These are phyloP conservation scores for Zymoseptoria passerinii DNA, from an alignment of 2,329 filamentous ascomycete species.

Conservation along the genomic window DNA sequence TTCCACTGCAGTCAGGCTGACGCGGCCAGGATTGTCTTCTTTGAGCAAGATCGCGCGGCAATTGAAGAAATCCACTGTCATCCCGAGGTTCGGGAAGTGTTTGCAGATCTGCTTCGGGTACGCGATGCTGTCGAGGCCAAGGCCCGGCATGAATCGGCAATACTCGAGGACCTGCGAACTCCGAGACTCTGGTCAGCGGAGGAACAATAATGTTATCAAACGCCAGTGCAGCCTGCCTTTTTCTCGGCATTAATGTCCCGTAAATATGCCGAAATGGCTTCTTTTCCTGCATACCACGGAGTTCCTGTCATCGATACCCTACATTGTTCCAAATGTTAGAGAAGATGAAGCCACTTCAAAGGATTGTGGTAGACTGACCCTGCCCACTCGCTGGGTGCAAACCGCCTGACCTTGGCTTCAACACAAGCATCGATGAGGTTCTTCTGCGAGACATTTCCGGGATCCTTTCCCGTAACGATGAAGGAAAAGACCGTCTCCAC, in stretches of 20 bases:
- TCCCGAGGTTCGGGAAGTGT: conserved; percentile 36
- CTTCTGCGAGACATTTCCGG: conserved; percentile 5
- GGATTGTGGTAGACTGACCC: conserved; percentile 1
- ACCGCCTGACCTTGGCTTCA: conserved; percentile 6
- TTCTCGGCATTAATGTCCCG: conserved; percentile 42
- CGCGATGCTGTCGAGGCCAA: conserved; percentile 42
- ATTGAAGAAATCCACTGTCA: conserved; percentile 33
- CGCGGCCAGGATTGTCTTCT: conserved; percentile 34
- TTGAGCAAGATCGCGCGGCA: conserved; percentile 38
- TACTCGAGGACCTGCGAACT: conserved; percentile 46
- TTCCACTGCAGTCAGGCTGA: conserved; percentile 39
- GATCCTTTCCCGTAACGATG: conserved; percentile 8
- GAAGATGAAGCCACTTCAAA: not conserved
- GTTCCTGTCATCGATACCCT: conserved; percentile 5
- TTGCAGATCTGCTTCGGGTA: conserved; percentile 42
- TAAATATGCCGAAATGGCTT: conserved; percentile 44
- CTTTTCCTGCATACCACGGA: conserved; percentile 45
- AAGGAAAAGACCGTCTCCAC: conserved; percentile 11
- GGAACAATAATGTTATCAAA: not conserved
- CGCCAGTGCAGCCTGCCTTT: conserved; percentile 27
- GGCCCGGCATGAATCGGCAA: conserved; percentile 47
- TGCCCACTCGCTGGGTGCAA: conserved; percentile 12
- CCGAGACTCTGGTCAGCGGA: not conserved
- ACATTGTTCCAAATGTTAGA: too few relatives aligned
- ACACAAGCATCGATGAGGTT: conserved; percentile 10